Evolutionary conservation across 1,139 yeast species (phyloP), one percentile per base, ranked within the genome.

Genomic region (Blastobotrys raffinosifermentans): DNA sequence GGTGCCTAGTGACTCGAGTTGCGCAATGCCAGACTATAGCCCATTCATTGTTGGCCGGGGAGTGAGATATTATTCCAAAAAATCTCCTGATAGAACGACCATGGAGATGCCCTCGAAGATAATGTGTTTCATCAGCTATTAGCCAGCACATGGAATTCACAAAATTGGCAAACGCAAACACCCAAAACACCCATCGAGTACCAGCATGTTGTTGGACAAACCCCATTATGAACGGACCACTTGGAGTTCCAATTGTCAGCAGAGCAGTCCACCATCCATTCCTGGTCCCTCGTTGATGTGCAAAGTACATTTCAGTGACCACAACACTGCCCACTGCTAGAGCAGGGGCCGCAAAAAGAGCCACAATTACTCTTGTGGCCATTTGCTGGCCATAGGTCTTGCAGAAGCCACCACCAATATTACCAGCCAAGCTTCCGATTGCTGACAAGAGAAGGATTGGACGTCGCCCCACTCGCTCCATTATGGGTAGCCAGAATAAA

Each of bases 221-320:
- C 3, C 51, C 51, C 39, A 43, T 41, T 9, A 48, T 33, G 25
- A 48, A 46, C 3, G 51, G 51, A 3, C 50, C 51, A 11, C 30
- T 26, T 3, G 48, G 47, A 9, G 47, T 38, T 7, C 51, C 51
- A 13, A 47, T 23, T 2, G 49, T 45, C 19, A 45, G 29, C 39
- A 44, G 34, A 6, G 44, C 37, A 5, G 48, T 36, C 51, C 51
- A 48, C 34, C 38, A 33, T 7, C 51, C 51, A 35, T 40, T 46
- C 26, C 47, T 41, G 16, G 39, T 34, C 3, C 48, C 51, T 17
- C 50, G 37, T 29, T 47, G 42, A 29, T 44, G 41, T 21, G 40
- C 25, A 33, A 48, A 46, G 35, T 36, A 47, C 29, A 46, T 26
- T 19, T 48, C 51, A 6, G 45, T 32, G 21, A 48, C 50, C 8